Base-by-base conservation (phyloP, 306 rosid species). In the Carpinus fangiana region DNA sequence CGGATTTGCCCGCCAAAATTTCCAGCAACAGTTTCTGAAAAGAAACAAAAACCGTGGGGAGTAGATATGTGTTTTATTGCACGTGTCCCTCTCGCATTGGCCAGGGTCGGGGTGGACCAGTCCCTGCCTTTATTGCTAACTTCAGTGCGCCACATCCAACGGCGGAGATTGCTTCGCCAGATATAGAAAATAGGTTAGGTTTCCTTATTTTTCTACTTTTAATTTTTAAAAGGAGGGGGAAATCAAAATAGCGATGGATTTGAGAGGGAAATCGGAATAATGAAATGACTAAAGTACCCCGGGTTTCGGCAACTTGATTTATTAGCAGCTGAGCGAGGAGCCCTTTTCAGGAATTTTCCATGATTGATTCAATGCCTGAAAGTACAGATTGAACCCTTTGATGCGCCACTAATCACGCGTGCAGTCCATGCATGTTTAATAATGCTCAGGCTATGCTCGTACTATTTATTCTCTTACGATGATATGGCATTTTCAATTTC, bases 1-100 rank as follows among this genome's bases (percentile, higher is more conserved):
- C 56, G 59, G 41, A 73, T 31, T 4, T 88, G 90, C 97, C 98
- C 97, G 97, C 98, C 93, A 94, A 86, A 87, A 80, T 70, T 81
- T 82, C 77, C 65, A 23, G 57, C 73, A 53, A 80, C 87, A 81
- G 82, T 80, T 61, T 73, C 64, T 79, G 60, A 54, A 26, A 54
- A 45, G 14, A 60, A 51, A 11, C 7, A 64, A 43, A 36, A 62
- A 76, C 71, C 79, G 84, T 65, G 77, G 84, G 82, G 57, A 54
- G 64, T 8, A 13, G 28, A 57, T n/a, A 60, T 2, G 9, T 12
- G 28, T 18, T 14, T 12, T 3, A 16, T 34, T 20, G 74, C 68
- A 79, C 92, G 90, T 76, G 90, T 60, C 78, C 7, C 0, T 0
- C 0, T n/a, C 0, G 48, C 0, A 66, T 79, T 87, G 74, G 88